Evolutionary conservation across 208 protist genomes (phyloP).

Genomic region (Lotmaria passim): DNA sequence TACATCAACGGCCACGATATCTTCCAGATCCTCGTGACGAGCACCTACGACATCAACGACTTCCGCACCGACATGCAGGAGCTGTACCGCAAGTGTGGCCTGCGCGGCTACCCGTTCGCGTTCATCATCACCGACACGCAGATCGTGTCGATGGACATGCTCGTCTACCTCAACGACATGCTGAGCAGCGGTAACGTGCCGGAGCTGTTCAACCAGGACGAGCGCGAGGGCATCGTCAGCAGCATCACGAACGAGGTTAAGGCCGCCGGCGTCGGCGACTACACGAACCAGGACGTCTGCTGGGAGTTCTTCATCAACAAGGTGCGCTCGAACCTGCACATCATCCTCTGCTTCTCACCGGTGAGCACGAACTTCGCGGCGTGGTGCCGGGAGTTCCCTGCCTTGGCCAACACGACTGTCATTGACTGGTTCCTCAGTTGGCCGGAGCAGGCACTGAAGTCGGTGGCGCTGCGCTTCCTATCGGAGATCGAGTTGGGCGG

Average conservation of each 20-base stretch:
- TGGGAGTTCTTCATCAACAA: slow-evolving; percentile 98
- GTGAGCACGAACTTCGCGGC: slow-evolving; percentile 97
- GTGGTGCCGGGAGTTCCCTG: slow-evolving; percentile 98
- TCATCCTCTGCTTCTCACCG: slow-evolving; percentile 98
- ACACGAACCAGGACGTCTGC: slow-evolving; percentile 92
- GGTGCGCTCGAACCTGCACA: slow-evolving; percentile 96
- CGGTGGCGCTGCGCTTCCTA: slow-evolving; percentile 95
- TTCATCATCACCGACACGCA: slow-evolving; percentile 98
- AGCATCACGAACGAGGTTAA: slow-evolving; percentile 94
- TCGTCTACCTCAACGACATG: slow-evolving; percentile 99
- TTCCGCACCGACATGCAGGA: slow-evolving; percentile 96
- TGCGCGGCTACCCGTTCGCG: slow-evolving; percentile 93
- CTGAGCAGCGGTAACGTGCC: slow-evolving; percentile 97
- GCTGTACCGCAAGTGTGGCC: slow-evolving; percentile 96
- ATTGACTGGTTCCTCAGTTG: slow-evolving; percentile 99
- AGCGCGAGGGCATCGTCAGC: slow-evolving; percentile 89
- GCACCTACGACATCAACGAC: slow-evolving; percentile 96
- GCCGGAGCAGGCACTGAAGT: slow-evolving; percentile 97
- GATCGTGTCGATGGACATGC: slow-evolving; percentile 96
- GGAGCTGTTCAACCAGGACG: slow-evolving; percentile 94
- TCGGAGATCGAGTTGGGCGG: slow-evolving; percentile 92
- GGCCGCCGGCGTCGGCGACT: slow-evolving; percentile 86
- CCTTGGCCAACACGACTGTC: slow-evolving; percentile 97
- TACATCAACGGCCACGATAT: slow-evolving; percentile 98
- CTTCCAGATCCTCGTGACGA: slow-evolving; percentile 98